Evolutionary conservation across 1,139 yeast species (phyloP).

Genomic region (Pneumocystis murina): DNA sequence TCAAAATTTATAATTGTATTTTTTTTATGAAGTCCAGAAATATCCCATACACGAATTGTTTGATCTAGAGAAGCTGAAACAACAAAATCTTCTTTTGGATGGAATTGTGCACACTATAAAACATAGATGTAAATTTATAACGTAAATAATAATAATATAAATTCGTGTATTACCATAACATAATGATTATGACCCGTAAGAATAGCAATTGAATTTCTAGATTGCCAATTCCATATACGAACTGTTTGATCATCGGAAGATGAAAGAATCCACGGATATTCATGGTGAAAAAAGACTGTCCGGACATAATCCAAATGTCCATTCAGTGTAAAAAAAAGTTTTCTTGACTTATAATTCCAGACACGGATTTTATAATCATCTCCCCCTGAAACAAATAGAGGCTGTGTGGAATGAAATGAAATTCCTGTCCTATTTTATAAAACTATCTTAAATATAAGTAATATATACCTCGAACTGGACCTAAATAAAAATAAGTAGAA

Average conservation of each 20-base stretch:
- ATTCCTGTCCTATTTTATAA: conserved; percentile 41
- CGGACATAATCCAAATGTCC: conserved; percentile 95
- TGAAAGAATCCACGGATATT: conserved; percentile 92
- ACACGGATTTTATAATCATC: conserved; percentile 92
- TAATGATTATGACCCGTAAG: conserved; percentile 97
- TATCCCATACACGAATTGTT: conserved; percentile 99
- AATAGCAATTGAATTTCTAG: conserved; percentile 81
- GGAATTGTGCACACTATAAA: conserved; percentile 69
- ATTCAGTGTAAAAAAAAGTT: conserved; percentile 72
- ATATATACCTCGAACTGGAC: neutral
- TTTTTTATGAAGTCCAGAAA: conserved; percentile 83
- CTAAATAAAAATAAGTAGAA: neutral
- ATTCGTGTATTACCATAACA: conserved; percentile 40
- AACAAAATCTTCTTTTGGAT: conserved; percentile 84
- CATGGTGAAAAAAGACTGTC: conserved; percentile 87
- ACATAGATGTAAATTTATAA: neutral
- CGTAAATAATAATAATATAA: neutral
- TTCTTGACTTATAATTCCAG: conserved; percentile 87
- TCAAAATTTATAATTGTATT: conserved; percentile 76
- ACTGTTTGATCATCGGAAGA: conserved; percentile 97
- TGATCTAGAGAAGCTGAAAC: conserved; percentile 95
- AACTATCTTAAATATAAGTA: neutral
- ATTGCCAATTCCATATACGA: conserved; percentile 99
- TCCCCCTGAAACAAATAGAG: conserved; percentile 91
- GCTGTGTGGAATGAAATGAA: conserved; percentile 95